Percentiles rank a stretch among this genome's conserved stretches.
Conservation (phyloP, 23 red algal genomes). For the Gracilariopsis chorda region DNA sequence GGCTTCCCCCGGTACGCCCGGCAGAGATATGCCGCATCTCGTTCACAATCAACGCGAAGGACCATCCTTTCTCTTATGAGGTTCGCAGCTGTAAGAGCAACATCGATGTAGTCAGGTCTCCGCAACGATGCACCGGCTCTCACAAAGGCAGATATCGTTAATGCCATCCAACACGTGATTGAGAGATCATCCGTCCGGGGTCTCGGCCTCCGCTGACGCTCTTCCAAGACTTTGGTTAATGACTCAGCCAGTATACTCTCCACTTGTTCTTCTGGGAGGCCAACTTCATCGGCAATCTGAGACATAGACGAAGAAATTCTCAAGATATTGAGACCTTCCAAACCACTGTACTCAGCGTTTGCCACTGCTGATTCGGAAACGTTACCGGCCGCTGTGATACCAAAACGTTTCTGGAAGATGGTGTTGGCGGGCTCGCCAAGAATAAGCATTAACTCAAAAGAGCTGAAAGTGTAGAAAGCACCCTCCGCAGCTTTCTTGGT, state of each 20-base stretch:
- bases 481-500: conserved; percentile 44
- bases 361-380: conserved; percentile 60
- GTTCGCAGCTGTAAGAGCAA: conserved; percentile 45
- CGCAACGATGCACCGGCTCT: conserved; percentile 41
- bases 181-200: conserved; percentile 67
- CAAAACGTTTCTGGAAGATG: conserved; percentile 65
- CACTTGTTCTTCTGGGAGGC: conserved; percentile 14
- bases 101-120: conserved; percentile 52
- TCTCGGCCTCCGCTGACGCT: conserved; percentile 24
- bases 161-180: conserved; percentile 61
- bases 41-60: not conserved
- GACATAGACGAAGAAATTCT: conserved; percentile 15
- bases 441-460: conserved; percentile 73
- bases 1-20: conserved; percentile 60
- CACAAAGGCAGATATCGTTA: conserved; percentile 55
- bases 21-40: conserved; percentile 27
- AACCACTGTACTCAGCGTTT: conserved; percentile 48
- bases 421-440: conserved; percentile 61
- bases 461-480: conserved; percentile 77
- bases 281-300: conserved; percentile 19
- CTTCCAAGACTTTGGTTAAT: conserved; percentile 13
- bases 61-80: conserved; percentile 59
- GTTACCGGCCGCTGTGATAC: conserved; percentile 64
- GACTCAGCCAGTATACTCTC: conserved; percentile 1
- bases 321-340: conserved; percentile 63